Evolutionary conservation across 2,329 filamentous ascomycete genomes (phyloP), one percentile per base, ranked within the genome.

Genomic region (Fusarium armeniacum): DNA sequence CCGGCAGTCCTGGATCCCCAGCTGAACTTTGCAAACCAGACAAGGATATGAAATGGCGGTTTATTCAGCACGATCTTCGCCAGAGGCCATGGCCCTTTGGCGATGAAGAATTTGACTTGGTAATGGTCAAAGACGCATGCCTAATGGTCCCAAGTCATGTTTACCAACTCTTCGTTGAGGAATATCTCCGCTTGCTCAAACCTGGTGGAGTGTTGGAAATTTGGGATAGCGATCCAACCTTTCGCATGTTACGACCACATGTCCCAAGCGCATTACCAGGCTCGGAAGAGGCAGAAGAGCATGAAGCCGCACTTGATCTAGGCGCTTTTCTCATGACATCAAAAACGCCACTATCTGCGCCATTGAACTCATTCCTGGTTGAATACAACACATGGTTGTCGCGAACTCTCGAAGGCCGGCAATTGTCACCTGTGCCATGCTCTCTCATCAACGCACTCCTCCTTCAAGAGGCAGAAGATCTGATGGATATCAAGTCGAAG

Each of bases 191-290:
- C 20, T 81, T 97, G 15, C 83, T 97, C 36, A 89, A 87, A 70
- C 90, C 92, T 0, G 93, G 93, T 18, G 95, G 95, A 6, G 88
- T 89, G 3, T 76, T 98, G 28, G 95, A 98, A 77, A 85, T 97
- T 18, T 98, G 94, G 94, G 94, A 97, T 70, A 91, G 91, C 7
- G 94, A 98, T 79, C 89, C 94, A 76, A 87, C 91, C 15, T 89
- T 97, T 69, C 91, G 94, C 71, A 94, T 94, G 78, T 84, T 98
- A 30, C 85, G 93, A 52, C 93, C 93, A 4, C 93, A 96, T 76
- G 89, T 92, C 3, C 89, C 90, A 4, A 86, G 56, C 80, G 85
- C 70, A 16, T 58, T 74, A 4, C 71, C 76, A 11, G 69, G 70
- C 6, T 77, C 76, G 47, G 78, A 80, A 22, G 79, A 82, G 30